Percentiles rank a stretch among this genome's conserved stretches.
phyloP scores from a whole-genome alignment of 2,329 filamentous ascomycete genomes.

The Xylaria digitata region DNA sequence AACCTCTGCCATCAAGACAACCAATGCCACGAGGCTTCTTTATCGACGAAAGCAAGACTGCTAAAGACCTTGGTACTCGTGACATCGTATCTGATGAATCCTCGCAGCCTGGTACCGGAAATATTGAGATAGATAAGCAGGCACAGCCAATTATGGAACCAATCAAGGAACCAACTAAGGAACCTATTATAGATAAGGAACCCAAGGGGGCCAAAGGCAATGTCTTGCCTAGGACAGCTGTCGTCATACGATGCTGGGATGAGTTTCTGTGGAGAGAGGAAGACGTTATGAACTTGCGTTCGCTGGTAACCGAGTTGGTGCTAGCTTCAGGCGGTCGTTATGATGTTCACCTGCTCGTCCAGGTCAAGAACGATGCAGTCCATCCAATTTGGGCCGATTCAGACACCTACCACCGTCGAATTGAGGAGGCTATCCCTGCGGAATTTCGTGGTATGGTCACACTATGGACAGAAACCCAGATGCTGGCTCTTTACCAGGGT shows the following conservation, averaged over 20 bases:
- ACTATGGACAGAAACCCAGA: conserved; percentile 93
- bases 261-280: conserved; percentile 83
- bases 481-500: conserved; percentile 89
- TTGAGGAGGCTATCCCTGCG: conserved; percentile 75
- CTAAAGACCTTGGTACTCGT: conserved; percentile 43
- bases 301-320: conserved; percentile 84
- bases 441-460: conserved; percentile 92
- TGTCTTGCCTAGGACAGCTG: conserved; percentile 71
- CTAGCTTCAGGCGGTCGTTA: conserved; percentile 87
- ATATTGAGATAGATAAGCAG: conserved; percentile 41
- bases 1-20: conserved; percentile 55
- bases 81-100: conserved; percentile 41
- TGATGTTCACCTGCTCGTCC: conserved; percentile 85
- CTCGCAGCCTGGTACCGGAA: conserved; percentile 25
- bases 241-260: conserved; percentile 86
- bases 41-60: conserved; percentile 53
- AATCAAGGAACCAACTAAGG: conserved; percentile 38
- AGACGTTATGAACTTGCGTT: conserved; percentile 83
- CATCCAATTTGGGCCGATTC: conserved; percentile 83
- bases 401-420: conserved; percentile 73
- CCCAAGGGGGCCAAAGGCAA: conserved; percentile 38
- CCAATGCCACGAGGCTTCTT: conserved; percentile 64
- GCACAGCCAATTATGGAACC: conserved; percentile 28
- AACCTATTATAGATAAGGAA: conserved; percentile 35
- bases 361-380: conserved; percentile 80